A percentile compares a stretch with the other conserved stretches of the same genome.
phyloP scores from a whole-genome alignment of 352 stramenopile species.

The Phytophthora boehmeriae region DNA sequence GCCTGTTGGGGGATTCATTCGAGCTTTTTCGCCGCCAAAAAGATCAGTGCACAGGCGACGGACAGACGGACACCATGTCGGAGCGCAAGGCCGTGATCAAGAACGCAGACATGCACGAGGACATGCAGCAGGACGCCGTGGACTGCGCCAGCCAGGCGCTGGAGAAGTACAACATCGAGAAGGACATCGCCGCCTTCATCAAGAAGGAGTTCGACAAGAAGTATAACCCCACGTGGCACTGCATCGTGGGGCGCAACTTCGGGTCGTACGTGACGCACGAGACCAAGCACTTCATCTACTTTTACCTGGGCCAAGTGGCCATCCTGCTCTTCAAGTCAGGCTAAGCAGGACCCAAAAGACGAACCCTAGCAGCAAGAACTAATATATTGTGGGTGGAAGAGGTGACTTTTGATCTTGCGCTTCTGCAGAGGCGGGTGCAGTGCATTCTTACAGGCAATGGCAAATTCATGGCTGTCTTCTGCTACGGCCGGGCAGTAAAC shows the following conservation, averaged over 20 bases:
- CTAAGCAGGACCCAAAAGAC: conserved; percentile 26
- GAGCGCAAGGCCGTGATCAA: conserved; percentile 99
- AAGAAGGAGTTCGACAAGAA: conserved; percentile 95
- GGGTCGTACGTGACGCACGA: conserved; percentile 94
- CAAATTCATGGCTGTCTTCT: no score
- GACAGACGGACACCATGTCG: conserved; percentile 57
- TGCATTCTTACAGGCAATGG: no score
- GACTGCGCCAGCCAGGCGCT: conserved; percentile 98
- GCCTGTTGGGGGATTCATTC: conserved; percentile 17
- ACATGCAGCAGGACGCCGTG: conserved; percentile 99
- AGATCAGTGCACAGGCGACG: conserved; percentile 11
- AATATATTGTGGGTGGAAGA: conserved; percentile 29
- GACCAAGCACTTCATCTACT: conserved; percentile 96
- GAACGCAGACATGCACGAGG: conserved; percentile 99
- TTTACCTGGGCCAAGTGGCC: conserved; percentile 94
- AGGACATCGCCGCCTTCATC: conserved; percentile 94
- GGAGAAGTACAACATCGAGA: conserved; percentile 99
- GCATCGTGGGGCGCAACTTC: conserved; percentile 95
- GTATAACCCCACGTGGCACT: conserved; percentile 94
- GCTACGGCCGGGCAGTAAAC: no score
- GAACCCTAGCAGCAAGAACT: conserved; percentile 23
- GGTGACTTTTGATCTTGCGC: no score
- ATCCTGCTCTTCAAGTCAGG: conserved; percentile 95
- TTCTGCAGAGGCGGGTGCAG: no score
- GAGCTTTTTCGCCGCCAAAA: conserved; percentile 29